These are phyloP conservation scores for Zoysia pacifica DNA, from an alignment of 176 grass and related monocot species.

Conservation along the genomic window DNA sequence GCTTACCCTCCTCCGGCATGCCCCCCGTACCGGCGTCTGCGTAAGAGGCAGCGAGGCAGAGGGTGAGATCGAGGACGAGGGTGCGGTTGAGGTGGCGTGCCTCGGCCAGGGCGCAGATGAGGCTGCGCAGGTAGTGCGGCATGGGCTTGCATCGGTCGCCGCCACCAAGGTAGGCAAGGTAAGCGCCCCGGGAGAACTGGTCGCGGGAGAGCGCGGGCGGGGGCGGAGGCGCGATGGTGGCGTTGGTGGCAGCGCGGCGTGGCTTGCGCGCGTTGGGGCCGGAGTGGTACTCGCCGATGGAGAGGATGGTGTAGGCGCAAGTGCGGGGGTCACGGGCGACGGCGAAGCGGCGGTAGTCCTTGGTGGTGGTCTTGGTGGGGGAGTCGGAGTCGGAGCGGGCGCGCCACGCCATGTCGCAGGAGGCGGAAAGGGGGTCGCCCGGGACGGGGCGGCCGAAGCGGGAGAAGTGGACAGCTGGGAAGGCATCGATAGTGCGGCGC, in stretches of 20 bases:
- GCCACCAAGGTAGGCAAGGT: conserved; percentile 70
- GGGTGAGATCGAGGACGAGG: conserved; percentile 59
- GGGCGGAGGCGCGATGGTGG: conserved; percentile 32
- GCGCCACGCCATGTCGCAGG: conserved; percentile 81
- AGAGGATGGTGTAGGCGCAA: conserved; percentile 58
- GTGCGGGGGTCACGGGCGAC: conserved; percentile 41
- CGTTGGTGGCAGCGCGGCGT: conserved; percentile 23
- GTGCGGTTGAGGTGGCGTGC: conserved; percentile 72
- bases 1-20: conserved; percentile 76
- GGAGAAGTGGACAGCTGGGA: conserved; percentile 72
- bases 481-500: conserved; percentile 56
- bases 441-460: conserved; percentile 61
- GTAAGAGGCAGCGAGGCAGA: conserved; percentile 61
- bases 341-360: conserved; percentile 81
- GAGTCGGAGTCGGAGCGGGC: conserved; percentile 40
- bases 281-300: conserved; percentile 68
- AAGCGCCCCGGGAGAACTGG: conserved; percentile 48
- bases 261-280: conserved; percentile 65
- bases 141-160: conserved; percentile 81
- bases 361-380: conserved; percentile 49
- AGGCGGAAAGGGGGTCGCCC: conserved; percentile 41
- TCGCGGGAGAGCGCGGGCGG: conserved; percentile 46
- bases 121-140: conserved; percentile 74
- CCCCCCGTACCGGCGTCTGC: conserved; percentile 1
- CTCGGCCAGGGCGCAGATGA: conserved; percentile 73